Evolutionary conservation across 2,329 filamentous ascomycete genomes (phyloP).

Genomic region (Fusarium begoniae): DNA sequence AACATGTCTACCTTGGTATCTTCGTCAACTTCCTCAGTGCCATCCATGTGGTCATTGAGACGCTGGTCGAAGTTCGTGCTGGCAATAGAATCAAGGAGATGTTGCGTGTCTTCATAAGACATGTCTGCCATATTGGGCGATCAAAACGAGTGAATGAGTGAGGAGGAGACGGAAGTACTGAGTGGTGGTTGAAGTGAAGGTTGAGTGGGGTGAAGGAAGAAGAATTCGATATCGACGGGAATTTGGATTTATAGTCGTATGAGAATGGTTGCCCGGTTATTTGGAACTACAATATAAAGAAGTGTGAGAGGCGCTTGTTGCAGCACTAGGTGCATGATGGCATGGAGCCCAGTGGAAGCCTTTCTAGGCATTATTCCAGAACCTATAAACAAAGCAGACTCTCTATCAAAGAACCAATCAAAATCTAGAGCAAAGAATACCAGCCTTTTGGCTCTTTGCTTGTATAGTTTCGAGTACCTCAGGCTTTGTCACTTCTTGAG

Average conservation of each 20-base stretch:
- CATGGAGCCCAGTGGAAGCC: background rate
- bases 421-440: background rate
- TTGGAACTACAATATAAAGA: background rate
- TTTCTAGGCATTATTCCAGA: background rate
- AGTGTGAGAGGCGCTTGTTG: background rate
- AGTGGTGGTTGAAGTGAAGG: background rate
- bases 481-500: background rate
- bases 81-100: background rate
- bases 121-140: background rate
- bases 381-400: conserved; percentile 8
- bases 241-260: background rate
- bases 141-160: background rate
- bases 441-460: background rate
- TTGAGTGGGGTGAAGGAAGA: background rate
- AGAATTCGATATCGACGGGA: background rate
- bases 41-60: background rate
- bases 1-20: background rate
- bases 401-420: conserved; percentile 8
- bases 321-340: background rate
- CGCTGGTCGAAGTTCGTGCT: accelerated
- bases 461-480: accelerated
- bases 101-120: background rate
- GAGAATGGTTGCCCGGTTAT: background rate
- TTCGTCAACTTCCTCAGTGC: background rate
- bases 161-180: background rate